Conservation (phyloP, 345 rosid species). For the Geranium brycei region DNA sequence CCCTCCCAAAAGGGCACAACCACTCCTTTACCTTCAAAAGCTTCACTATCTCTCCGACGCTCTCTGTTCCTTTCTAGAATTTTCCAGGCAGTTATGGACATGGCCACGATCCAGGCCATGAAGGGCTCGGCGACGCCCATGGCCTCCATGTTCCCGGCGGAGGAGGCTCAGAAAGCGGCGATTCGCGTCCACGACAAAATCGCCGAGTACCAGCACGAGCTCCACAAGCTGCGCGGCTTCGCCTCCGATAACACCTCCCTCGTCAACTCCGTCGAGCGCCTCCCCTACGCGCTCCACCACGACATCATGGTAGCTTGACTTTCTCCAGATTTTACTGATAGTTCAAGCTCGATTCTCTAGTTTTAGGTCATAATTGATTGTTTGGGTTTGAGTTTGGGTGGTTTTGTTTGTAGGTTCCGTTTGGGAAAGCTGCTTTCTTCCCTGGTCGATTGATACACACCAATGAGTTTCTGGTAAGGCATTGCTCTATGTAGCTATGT, state of each 20-base stretch:
- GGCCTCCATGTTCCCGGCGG: slow-evolving; percentile 49
- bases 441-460: slow-evolving; percentile 84
- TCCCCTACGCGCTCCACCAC: slow-evolving; percentile 74
- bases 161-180: slow-evolving; percentile 56
- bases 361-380: too few species aligned
- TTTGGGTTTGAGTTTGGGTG: too few species aligned
- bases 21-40: too few species aligned
- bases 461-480: slow-evolving; percentile 63
- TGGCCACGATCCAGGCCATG: slow-evolving; percentile 14
- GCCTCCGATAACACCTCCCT: slow-evolving; percentile 50
- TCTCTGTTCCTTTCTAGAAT: too few species aligned
- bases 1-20: too few species aligned
- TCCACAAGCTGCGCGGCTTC: slow-evolving; percentile 38
- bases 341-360: too few species aligned
- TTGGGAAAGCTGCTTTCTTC: slow-evolving; percentile 72
- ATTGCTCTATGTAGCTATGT: too few species aligned
- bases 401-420: slow-evolving; percentile 43
- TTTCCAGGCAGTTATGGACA: slow-evolving; percentile 11
- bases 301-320: slow-evolving; percentile 46
- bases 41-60: too few species aligned
- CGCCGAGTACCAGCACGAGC: slow-evolving; percentile 43
- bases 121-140: slow-evolving; percentile 60
- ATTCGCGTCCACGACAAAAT: slow-evolving; percentile 51
- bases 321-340: too few species aligned
- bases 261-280: slow-evolving; percentile 47